These are phyloP conservation scores for Elaeagnus macrophylla DNA, from an alignment of 306 rosid genomes.

Conservation along the genomic window DNA sequence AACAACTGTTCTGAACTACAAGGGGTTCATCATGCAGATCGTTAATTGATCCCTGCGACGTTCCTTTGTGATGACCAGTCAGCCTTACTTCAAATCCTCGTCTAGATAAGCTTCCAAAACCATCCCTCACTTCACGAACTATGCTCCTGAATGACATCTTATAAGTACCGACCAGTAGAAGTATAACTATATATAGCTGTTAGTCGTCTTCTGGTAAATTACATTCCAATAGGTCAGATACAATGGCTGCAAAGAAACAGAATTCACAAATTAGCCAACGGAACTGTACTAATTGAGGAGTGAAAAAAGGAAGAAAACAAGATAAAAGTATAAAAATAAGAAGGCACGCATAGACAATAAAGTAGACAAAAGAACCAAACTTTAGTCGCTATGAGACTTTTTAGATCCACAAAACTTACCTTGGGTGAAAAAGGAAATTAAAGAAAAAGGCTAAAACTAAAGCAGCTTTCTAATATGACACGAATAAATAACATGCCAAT, in stretches of 20 bases:
- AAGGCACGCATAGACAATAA: constrained; percentile 8
- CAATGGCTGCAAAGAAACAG: constrained; percentile 29
- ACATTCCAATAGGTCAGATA: constrained; percentile 18
- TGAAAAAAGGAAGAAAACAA: not conserved
- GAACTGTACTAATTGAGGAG: not conserved
- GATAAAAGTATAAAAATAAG: constrained; percentile 11
- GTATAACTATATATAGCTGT: constrained; percentile 15
- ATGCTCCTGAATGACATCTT: constrained; percentile 89
- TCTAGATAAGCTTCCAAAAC: constrained; percentile 79
- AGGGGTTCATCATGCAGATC: constrained; percentile 61
- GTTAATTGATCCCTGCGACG: constrained; percentile 68
- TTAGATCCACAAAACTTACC: not conserved
- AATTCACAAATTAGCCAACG: constrained; percentile 13
- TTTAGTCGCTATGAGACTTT: constrained; percentile 1
- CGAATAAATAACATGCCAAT: no score
- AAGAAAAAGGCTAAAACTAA: no score
- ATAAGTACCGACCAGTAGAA: constrained; percentile 14
- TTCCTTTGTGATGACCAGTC: constrained; percentile 60
- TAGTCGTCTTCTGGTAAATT: constrained; percentile 17
- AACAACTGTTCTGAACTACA: constrained; percentile 58
- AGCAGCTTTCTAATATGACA: no score
- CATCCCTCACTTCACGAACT: constrained; percentile 83
- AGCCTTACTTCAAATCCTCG: constrained; percentile 73
- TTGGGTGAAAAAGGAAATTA: not conserved
- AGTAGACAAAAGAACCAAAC: constrained; percentile 13